Evolutionary conservation across 2,329 filamentous ascomycete species (phyloP).

Genomic region (Sclerotinia borealis): DNA sequence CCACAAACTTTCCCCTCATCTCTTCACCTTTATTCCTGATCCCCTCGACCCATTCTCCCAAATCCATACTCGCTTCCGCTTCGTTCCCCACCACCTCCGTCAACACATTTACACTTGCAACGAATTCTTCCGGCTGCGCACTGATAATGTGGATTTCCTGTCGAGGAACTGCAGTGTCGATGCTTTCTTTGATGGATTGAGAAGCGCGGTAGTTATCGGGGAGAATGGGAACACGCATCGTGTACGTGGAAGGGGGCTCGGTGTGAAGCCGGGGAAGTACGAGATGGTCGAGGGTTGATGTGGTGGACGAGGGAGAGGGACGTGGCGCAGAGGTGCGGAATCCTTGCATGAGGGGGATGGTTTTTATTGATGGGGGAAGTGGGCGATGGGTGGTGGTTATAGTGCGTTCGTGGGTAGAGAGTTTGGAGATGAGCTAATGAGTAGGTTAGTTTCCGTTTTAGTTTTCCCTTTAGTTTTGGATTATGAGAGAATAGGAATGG

Average conservation of each 20-base stretch:
- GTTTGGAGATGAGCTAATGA: slow-evolving; percentile 25
- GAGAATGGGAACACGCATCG: slow-evolving; percentile 50
- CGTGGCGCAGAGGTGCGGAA: slow-evolving; percentile 46
- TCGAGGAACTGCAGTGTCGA: slow-evolving; percentile 37
- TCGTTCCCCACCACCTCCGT: slow-evolving; percentile 50
- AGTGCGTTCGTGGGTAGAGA: slow-evolving; percentile 24
- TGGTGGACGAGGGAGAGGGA: slow-evolving; percentile 31
- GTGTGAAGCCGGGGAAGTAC: slow-evolving; percentile 45
- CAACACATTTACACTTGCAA: slow-evolving; percentile 41
- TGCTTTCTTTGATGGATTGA: slow-evolving; percentile 30
- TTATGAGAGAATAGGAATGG: neutral
- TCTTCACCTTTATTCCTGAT: neutral
- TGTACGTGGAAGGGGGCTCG: slow-evolving; percentile 16
- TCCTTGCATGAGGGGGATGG: slow-evolving; percentile 57
- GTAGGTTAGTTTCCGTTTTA: slow-evolving; percentile 7
- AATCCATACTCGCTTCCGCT: slow-evolving; percentile 3
- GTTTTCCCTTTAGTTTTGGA: neutral
- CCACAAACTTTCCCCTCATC: slow-evolving; percentile 21
- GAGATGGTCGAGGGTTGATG: slow-evolving; percentile 39
- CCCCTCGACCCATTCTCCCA: neutral
- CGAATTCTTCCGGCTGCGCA: slow-evolving; percentile 47
- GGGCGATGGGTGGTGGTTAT: slow-evolving; percentile 28
- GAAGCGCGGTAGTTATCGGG: slow-evolving; percentile 43
- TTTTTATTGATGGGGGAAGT: slow-evolving; percentile 37
- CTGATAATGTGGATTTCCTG: slow-evolving; percentile 51